Base-by-base conservation (phyloP, 116 monocot species). In the Posidonia oceanica region DNA sequence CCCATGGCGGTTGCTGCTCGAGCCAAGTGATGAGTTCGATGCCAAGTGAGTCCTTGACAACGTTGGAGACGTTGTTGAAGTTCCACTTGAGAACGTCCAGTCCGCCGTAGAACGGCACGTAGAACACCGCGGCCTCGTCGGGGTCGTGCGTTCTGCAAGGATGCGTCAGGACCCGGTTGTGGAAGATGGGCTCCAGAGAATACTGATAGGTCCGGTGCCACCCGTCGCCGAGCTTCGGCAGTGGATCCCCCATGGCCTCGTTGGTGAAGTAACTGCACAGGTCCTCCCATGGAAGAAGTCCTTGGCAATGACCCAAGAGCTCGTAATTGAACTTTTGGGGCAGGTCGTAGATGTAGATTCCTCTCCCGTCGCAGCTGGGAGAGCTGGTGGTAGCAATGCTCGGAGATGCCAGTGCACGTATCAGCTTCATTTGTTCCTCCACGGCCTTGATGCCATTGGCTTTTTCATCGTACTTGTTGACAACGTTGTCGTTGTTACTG, bases 61-160 rank as follows among this genome's bases (percentile, higher is more conserved):
- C 68, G 12, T 18, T 52, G 20, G 80, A 75, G 4, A 69, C 77
- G 66, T 66, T 66, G 58, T 70, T 69, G 80, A 83, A 86, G 71
- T 83, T 68, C 80, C 80, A 83, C 20, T 73, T 39, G 22, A 86
- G 74, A 22, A 78, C 69, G 56, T 80, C 82, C 38, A 86, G 72
- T 22, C 83, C 86, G 17, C 75, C 86, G 65, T 86, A 86, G 78
- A 75, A 86, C 42, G 86, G 86, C 11, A 86, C 86, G 62, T 83
- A 86, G 77, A 86, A 83, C 42, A 83, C 64, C 44, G 53, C 68
- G 39, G 86, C 86, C 0, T 71, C 39, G 39, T 39, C 61, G 20
- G 72, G 78, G 74, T 80, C 56, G 48, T 41, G 12, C 5, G 80
- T 77, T 1, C 80, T 63, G 68, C 86, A 83, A 0, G 71, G 80